Percentiles rank a stretch among this genome's conserved stretches.
phyloP scores from a whole-genome alignment of 768 basidiomycete species.

The Russula sp. region DNA sequence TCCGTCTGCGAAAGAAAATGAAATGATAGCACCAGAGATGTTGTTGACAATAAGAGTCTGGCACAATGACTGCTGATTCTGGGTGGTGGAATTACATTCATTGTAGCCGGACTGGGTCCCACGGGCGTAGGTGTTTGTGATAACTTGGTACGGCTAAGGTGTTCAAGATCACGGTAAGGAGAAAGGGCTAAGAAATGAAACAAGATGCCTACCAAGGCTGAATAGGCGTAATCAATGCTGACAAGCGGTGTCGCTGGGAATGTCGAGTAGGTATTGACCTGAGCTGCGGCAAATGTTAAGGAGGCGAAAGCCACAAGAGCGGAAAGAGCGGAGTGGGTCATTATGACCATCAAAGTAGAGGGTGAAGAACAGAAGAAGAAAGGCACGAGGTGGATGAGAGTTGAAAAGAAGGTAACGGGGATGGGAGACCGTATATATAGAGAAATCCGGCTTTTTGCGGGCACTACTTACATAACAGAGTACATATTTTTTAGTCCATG shows the following conservation, averaged over 20 bases:
- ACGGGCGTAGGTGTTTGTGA: constrained; percentile 37
- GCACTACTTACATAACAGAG: neutral
- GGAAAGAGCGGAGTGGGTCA: constrained; percentile 33
- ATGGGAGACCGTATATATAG: constrained; percentile 20
- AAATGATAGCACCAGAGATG: constrained; percentile 32
- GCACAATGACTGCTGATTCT: constrained; percentile 53
- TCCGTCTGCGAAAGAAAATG: neutral
- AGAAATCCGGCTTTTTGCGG: constrained; percentile 2
- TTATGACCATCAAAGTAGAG: constrained; percentile 18
- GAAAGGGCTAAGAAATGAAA: neutral
- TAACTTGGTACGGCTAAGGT: constrained; percentile 45
- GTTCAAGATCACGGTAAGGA: neutral
- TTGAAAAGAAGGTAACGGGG: neutral
- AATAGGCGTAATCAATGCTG: constrained; percentile 24
- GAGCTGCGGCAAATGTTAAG: constrained; percentile 24
- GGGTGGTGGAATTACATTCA: constrained; percentile 58
- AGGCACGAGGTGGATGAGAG: neutral
- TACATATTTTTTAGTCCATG: neutral
- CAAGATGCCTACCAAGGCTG: constrained; percentile 21
- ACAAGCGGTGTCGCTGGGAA: constrained; percentile 28
- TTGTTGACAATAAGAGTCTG: constrained; percentile 65
- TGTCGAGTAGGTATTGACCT: constrained; percentile 15
- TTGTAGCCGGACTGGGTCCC: constrained; percentile 62
- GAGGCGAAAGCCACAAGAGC: constrained; percentile 28
- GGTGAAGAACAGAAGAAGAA: constrained; percentile 16